Evolutionary conservation across 345 rosid species (phyloP).

Genomic region (Eucalyptus marginata): DNA sequence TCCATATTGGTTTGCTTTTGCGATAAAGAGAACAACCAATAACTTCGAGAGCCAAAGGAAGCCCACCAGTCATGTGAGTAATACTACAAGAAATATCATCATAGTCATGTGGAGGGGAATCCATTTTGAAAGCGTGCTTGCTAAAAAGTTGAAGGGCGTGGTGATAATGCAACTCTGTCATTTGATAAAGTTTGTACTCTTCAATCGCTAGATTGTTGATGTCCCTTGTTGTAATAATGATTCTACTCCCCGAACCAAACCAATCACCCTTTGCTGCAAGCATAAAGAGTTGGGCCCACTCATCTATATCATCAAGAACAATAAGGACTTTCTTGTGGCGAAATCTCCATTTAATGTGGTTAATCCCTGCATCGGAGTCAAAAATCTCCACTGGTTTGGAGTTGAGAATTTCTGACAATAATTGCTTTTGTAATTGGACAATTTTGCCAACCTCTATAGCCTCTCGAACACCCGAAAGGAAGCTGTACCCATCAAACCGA

Average conservation of each 20-base stretch:
- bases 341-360: too few species aligned
- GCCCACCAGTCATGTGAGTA: too few species aligned
- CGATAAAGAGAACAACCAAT: too few species aligned
- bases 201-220: rapidly evolving
- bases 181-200: background rate
- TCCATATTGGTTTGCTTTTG: too few species aligned
- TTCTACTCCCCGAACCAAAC: background rate
- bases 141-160: background rate
- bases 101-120: too few species aligned
- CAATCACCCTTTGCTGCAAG: background rate
- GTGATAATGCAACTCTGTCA: background rate
- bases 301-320: background rate
- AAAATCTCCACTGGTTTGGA: background rate
- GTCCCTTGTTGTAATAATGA: background rate
- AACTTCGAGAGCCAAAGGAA: too few species aligned
- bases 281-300: background rate
- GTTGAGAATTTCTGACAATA: background rate
- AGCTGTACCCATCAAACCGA: background rate
- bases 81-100: too few species aligned
- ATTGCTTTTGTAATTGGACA: background rate
- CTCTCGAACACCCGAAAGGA: background rate
- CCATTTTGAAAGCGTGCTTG: too few species aligned
- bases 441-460: background rate
- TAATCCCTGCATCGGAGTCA: background rate
- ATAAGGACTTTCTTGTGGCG: background rate